These are phyloP conservation scores for Fusarium sp. DNA, from an alignment of 2,329 filamentous ascomycete genomes.

Conservation along the genomic window DNA sequence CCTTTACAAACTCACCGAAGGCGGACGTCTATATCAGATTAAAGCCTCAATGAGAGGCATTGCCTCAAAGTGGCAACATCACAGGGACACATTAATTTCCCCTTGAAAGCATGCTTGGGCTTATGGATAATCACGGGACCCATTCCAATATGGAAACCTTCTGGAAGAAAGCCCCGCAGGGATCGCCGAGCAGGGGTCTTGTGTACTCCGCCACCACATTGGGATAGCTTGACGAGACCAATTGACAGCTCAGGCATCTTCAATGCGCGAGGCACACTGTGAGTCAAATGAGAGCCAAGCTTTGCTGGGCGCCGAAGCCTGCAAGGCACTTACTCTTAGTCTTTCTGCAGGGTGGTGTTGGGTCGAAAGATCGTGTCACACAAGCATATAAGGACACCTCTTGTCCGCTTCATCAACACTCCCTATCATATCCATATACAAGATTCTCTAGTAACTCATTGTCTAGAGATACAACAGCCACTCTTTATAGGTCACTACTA, in stretches of 20 bases:
- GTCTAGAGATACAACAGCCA: constrained; percentile 20
- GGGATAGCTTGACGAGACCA: background rate
- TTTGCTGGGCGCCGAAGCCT: background rate
- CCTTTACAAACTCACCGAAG: background rate
- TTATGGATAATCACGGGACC: constrained; percentile 26
- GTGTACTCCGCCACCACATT: constrained; percentile 26
- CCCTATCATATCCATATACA: constrained; percentile 5
- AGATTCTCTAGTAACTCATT: constrained; percentile 13
- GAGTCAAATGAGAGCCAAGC: background rate
- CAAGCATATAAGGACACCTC: constrained; percentile 28
- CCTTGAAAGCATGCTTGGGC: background rate
- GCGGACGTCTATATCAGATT: background rate
- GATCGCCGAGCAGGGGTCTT: constrained; percentile 9
- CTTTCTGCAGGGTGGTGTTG: constrained; percentile 2
- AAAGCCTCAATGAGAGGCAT: background rate
- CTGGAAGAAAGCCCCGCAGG: constrained; percentile 20
- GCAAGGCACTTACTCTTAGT: constrained; percentile 8
- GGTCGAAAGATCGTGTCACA: background rate
- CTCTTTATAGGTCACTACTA: constrained; percentile 17
- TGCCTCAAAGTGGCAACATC: constrained; percentile 20
- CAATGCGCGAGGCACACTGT: constrained; percentile 21
- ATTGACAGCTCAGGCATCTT: background rate
- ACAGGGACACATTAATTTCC: background rate
- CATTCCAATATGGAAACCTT: constrained; percentile 28
- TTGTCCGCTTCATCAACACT: constrained; percentile 11